Percentiles rank a stretch among this genome's conserved stretches.
Evolutionary conservation across 2,329 filamentous ascomycete genomes (phyloP).

Genomic region (Blastomyces emzantsi): DNA sequence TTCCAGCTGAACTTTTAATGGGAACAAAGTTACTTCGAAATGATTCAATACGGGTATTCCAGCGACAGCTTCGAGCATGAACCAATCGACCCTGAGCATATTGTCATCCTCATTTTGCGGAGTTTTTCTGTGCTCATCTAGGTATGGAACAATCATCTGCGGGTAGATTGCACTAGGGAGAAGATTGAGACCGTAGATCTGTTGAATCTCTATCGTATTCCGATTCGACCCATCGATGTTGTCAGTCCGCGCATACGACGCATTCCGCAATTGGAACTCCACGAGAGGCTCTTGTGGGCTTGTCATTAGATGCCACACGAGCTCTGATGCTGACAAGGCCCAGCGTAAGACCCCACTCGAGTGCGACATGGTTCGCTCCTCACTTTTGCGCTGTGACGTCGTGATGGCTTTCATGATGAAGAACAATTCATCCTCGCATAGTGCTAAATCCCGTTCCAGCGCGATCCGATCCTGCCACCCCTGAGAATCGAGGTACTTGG

Average conservation of each 20-base stretch:
- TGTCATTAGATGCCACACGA: conserved; percentile 93
- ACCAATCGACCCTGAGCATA: conserved; percentile 93
- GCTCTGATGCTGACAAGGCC: conserved; percentile 89
- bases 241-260: conserved; percentile 89
- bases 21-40: conserved; percentile 90
- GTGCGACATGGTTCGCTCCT: conserved; percentile 58
- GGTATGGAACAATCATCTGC: conserved; percentile 87
- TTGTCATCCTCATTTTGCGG: conserved; percentile 55
- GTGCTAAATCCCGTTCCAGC: conserved; percentile 81
- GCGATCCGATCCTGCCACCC: conserved; percentile 85
- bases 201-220: conserved; percentile 82
- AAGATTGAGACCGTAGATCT: conserved; percentile 80
- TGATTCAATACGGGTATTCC: conserved; percentile 96
- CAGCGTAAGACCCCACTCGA: conserved; percentile 76
- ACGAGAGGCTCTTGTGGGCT: conserved; percentile 80
- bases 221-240: conserved; percentile 95
- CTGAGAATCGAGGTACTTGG: conserved; percentile 72
- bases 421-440: conserved; percentile 93
- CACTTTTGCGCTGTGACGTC: conserved; percentile 78
- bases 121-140: conserved; percentile 53
- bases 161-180: conserved; percentile 87
- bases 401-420: conserved; percentile 99
- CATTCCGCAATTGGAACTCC: conserved; percentile 84
- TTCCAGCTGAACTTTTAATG: conserved; percentile 88
- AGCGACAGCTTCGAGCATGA: conserved; percentile 96